Conservation (phyloP, 306 rosid species). For the Casuarina glauca region DNA sequence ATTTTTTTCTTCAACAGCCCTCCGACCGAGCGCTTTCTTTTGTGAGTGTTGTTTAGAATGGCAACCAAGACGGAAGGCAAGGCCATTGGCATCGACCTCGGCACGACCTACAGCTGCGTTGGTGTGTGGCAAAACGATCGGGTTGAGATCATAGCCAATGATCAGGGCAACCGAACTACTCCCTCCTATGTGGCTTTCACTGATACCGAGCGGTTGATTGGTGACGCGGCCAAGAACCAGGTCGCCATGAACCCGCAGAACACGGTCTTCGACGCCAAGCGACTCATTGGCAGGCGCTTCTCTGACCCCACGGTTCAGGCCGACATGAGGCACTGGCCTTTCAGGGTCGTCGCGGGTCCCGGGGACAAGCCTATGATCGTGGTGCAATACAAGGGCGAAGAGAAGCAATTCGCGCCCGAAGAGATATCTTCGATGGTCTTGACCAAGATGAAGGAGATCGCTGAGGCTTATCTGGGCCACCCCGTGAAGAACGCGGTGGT, state of each 20-base stretch:
- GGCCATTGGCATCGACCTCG: slow-evolving; percentile 52
- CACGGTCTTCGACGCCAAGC: slow-evolving; percentile 51
- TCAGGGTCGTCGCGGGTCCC: slow-evolving; percentile 38
- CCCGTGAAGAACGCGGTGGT: slow-evolving; percentile 35
- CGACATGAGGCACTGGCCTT: slow-evolving; percentile 47
- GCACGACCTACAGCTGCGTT: slow-evolving; percentile 59
- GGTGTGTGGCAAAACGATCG: slow-evolving; percentile 58
- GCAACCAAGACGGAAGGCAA: slow-evolving; percentile 41
- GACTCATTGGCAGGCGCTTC: slow-evolving; percentile 45
- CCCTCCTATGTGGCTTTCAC: slow-evolving; percentile 55
- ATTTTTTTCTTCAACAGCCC: not conserved
- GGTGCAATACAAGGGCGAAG: slow-evolving; percentile 35
- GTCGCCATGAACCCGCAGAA: slow-evolving; percentile 56
- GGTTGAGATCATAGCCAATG: slow-evolving; percentile 56
- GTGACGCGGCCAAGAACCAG: slow-evolving; percentile 46
- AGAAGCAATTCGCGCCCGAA: slow-evolving; percentile 39
- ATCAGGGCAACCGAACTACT: slow-evolving; percentile 54
- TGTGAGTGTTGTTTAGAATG: slow-evolving; percentile 14
- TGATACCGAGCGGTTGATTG: slow-evolving; percentile 28
- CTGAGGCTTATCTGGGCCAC: slow-evolving; percentile 39
- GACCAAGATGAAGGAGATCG: slow-evolving; percentile 39
- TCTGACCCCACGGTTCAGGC: slow-evolving; percentile 33
- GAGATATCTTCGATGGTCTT: slow-evolving; percentile 44
- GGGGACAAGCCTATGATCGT: slow-evolving; percentile 42
- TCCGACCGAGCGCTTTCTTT: not conserved